Evolutionary conservation across 2,329 filamentous ascomycete genomes (phyloP).

Genomic region (Alternaria longipes): DNA sequence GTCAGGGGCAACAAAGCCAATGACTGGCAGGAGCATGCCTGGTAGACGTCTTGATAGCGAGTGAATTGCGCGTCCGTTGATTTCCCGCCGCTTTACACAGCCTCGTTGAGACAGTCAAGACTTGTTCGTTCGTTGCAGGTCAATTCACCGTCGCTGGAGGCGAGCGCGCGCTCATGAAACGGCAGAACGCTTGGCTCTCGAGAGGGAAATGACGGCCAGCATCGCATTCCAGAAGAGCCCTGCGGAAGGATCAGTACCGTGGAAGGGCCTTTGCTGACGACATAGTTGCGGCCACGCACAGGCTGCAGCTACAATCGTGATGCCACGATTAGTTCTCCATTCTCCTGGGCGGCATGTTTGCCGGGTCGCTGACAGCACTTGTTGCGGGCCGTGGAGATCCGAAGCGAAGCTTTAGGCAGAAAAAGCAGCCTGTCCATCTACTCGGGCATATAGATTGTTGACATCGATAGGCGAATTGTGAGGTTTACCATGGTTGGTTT

Average conservation of each 20-base stretch:
- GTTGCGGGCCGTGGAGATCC: slow-evolving; percentile 14
- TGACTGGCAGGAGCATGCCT: slow-evolving; percentile 23
- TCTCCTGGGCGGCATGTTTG: background rate
- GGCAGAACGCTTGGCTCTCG: background rate
- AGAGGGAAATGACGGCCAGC: slow-evolving; percentile 7
- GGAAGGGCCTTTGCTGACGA: background rate
- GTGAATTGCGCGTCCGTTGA: slow-evolving; percentile 18
- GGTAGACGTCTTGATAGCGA: slow-evolving; percentile 14
- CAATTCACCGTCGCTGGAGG: slow-evolving; percentile 1
- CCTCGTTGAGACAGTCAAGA: slow-evolving; percentile 15
- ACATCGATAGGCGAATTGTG: background rate
- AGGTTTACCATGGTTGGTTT: background rate
- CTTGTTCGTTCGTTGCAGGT: background rate
- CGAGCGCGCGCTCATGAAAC: slow-evolving; percentile 1
- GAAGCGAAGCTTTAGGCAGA: background rate
- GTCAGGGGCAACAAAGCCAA: slow-evolving; percentile 40
- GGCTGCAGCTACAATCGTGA: background rate
- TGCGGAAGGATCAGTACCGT: slow-evolving; percentile 2
- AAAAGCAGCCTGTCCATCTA: slow-evolving; percentile 2
- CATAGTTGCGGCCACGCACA: slow-evolving; percentile 2
- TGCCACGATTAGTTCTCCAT: slow-evolving; percentile 2
- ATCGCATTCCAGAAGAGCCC: slow-evolving; percentile 2
- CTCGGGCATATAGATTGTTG: background rate
- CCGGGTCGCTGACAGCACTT: background rate
- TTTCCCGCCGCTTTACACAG: slow-evolving; percentile 11